Base-by-base conservation (phyloP, 1,139 yeast genomes). In the Suhomyces bribrorum region DNA sequence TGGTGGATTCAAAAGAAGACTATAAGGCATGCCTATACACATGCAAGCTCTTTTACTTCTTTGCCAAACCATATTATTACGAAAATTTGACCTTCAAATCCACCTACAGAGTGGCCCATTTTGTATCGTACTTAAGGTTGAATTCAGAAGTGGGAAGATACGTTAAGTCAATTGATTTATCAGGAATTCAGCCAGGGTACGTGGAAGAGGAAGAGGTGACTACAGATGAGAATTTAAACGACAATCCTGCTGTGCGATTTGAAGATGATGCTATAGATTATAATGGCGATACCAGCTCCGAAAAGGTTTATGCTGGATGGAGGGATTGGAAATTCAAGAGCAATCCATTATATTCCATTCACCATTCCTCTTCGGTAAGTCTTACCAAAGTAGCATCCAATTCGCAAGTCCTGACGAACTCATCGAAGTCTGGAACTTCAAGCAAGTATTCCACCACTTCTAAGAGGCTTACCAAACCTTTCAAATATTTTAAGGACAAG, bases 321-420 rank as follows among this genome's bases (percentile, higher is more conserved):
- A 73, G 95, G 54, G 96, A 87, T 58, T 86, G 95, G 95, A 83
- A 86, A 52, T 82, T 75, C 50, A 73, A 84, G 45, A 76, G 75
- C 32, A 88, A 84, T 56, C 86, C 90, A 1, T 57, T 85, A 20
- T 85, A 84, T 56, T 56, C 72, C 2, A 48, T 61, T 17, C 66
- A 60, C 40, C 47, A 46, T 5, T 53, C 59, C 1, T 49, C 56
- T 4, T 39, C 51, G 1, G 28, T 45, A 9, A 46, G 42, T 26
- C 49, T 65, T 27, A 55, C 65, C 5, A 63, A 60, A 40, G 49
- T 56, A 24, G 44, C 55, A 9, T 58, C 69, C 1, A 57, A 64
- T 43, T 51, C 62, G 1, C 63, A 57, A 16, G 26, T 37, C 7
- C 45, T 43, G 46, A 34, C 38, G 29, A 33, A 44, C n/a, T 53